Evolutionary conservation across 176 grass and related monocot genomes (phyloP), one percentile per base, ranked within the genome.

Genomic region (Triticum urartu): DNA sequence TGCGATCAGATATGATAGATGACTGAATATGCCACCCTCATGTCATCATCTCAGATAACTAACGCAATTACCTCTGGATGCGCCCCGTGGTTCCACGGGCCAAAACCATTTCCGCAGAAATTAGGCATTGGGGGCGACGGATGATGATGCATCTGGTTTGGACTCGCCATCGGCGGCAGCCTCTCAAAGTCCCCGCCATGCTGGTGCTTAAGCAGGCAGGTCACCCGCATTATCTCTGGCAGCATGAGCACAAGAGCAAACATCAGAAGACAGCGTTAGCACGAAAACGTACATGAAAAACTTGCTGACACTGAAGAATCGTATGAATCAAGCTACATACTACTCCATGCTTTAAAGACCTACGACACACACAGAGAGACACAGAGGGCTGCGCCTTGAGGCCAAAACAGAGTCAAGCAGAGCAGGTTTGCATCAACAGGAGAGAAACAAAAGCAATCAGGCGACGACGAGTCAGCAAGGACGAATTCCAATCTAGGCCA

Each of bases 211-310:
- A 90, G 75, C 85, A 98, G 80, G 81, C 52, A 87, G 25, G 93
- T 92, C 77, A 95, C 93, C 89, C 91, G 87, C 85, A 92, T 69
- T 93, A 98, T 93, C 87, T 98, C 95, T 98, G 93, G 9, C 54
- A 81, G 38, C 89, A 91, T 40, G 58, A 67, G 67, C 56, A 59
- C 4, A 82, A 17, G 21, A 88, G 63, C 81, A 85, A 81, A 70
- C 77, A 79, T 88, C 40, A 91, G 86, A 64, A 71, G 22, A 62
- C 28, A 54, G 28, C 17, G 81, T 34, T 40, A 63, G 75, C 64
- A 91, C 40, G 40, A 12, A 33, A 56, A 72, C 79, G 40, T 20
- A 52, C 83, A 32, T 54, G 7, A 58, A 72, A 77, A 91, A 81
- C 43, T 82, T 50, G 39, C 52, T 71, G 62, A 22, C 89, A 75